Conservation (phyloP, 2,329 filamentous ascomycete genomes). For the Colletotrichum theobromicola region DNA sequence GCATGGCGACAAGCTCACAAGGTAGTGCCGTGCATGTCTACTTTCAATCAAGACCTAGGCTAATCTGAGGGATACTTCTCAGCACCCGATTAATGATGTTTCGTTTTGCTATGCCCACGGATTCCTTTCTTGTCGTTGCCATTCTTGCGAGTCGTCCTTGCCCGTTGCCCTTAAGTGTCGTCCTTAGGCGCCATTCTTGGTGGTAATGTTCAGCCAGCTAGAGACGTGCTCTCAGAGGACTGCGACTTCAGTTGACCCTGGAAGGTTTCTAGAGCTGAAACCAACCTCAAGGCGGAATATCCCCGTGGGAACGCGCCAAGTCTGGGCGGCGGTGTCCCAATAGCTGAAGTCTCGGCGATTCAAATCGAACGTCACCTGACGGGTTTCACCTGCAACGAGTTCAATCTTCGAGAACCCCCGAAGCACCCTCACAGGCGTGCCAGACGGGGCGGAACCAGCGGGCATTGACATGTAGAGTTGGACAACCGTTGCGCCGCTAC, state of each 20-base stretch:
- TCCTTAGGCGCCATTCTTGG: too few species aligned
- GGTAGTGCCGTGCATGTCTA: background rate
- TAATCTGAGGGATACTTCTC: too few species aligned
- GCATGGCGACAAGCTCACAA: background rate
- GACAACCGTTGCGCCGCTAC: slow-evolving; percentile 67
- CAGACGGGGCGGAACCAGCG: slow-evolving; percentile 15
- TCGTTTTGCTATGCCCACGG: too few species aligned
- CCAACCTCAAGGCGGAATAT: slow-evolving; percentile 47
- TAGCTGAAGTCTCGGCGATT: slow-evolving; percentile 69
- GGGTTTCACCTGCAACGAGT: slow-evolving; percentile 52
- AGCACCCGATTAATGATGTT: too few species aligned
- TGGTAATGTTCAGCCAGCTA: background rate
- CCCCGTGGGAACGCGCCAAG: slow-evolving; percentile 61
- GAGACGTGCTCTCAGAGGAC: rapidly evolving
- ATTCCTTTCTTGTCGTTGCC: too few species aligned
- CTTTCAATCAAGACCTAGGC: too few species aligned
- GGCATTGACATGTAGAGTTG: slow-evolving; percentile 63
- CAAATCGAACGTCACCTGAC: slow-evolving; percentile 56
- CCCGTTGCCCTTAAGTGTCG: too few species aligned
- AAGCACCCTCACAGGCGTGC: slow-evolving; percentile 59
- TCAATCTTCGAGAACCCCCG: slow-evolving; percentile 70
- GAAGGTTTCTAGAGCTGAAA: background rate
- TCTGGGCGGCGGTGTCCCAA: slow-evolving; percentile 64
- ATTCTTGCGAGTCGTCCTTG: too few species aligned
- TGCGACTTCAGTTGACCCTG: background rate